Evolutionary conservation across 441 rosid species (phyloP).

Genomic region (Pelargonium cotyledonis): DNA sequence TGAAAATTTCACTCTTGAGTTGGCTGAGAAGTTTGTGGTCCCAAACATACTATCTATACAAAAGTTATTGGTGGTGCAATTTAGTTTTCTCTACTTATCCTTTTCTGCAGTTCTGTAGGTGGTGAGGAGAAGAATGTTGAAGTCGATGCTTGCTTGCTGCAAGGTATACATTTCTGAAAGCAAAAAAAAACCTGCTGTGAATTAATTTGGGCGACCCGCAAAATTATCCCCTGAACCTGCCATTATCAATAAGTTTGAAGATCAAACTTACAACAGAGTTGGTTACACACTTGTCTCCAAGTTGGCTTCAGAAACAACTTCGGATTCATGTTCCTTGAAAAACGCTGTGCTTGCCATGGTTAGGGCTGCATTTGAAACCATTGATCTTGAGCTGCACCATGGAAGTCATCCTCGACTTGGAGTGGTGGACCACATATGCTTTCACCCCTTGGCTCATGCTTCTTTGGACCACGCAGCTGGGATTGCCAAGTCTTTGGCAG

Average conservation of each 20-base stretch:
- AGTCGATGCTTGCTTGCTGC: conserved; percentile 65
- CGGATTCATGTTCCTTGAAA: conserved; percentile 38
- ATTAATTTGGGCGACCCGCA: conserved; percentile 56
- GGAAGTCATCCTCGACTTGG: conserved; percentile 92
- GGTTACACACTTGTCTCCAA: conserved; percentile 73
- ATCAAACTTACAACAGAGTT: conserved; percentile 62
- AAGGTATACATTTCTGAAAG: conserved; percentile 81
- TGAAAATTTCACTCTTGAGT: conserved; percentile 6
- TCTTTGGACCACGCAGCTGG: conserved; percentile 55
- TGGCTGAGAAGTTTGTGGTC: conserved; percentile 13
- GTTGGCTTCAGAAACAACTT: conserved; percentile 25
- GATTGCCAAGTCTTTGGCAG: conserved; percentile 59
- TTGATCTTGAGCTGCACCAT: conserved; percentile 52
- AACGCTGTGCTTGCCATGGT: conserved; percentile 64
- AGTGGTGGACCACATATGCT: conserved; percentile 86
- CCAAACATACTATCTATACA: conserved; percentile 20
- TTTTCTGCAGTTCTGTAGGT: conserved; percentile 23
- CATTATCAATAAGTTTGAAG: conserved; percentile 74
- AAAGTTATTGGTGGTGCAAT: conserved; percentile 13
- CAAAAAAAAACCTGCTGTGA: conserved; percentile 55
- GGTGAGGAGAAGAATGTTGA: conserved; percentile 44
- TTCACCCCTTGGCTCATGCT: conserved; percentile 61
- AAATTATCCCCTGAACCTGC: conserved; percentile 57
- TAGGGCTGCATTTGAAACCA: conserved; percentile 58
- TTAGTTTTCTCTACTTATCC: conserved; percentile 21